phyloP scores from a whole-genome alignment of 768 basidiomycete genomes.

The Kwoniella dendrophila region DNA sequence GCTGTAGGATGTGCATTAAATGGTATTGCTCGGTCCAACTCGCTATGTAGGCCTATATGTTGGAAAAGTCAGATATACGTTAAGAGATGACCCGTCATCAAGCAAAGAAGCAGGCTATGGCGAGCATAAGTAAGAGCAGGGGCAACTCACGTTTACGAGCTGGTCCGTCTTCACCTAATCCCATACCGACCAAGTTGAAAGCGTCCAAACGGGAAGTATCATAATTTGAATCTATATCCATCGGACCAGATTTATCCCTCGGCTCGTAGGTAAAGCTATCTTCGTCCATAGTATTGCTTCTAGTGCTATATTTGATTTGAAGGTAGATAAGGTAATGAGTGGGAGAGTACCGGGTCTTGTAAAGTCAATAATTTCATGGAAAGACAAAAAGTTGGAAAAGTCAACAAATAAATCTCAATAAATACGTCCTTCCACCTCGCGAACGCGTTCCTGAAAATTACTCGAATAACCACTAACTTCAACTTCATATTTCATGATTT shows the following conservation, averaged over 20 bases:
- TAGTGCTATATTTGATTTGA: not conserved
- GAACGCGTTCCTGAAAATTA: slow-evolving; percentile 20
- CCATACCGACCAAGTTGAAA: slow-evolving; percentile 13
- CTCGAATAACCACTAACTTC: not conserved
- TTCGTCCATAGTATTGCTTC: slow-evolving; percentile 7
- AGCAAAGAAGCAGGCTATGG: too few species aligned
- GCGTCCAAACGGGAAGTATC: slow-evolving; percentile 27
- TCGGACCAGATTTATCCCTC: slow-evolving; percentile 40
- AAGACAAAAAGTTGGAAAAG: not conserved
- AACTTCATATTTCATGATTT: not conserved
- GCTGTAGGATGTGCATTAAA: slow-evolving; percentile 22
- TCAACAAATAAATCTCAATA: slow-evolving; percentile 8
- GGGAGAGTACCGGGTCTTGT: too few species aligned
- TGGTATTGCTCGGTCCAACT: slow-evolving; percentile 29
- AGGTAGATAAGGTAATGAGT: not conserved
- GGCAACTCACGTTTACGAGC: slow-evolving; percentile 44
- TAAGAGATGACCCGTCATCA: too few species aligned
- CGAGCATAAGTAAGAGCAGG: too few species aligned
- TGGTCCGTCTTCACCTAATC: slow-evolving; percentile 37
- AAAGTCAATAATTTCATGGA: not conserved
- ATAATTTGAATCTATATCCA: slow-evolving; percentile 44
- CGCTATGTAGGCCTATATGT: slow-evolving; percentile 41
- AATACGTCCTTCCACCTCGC: not conserved
- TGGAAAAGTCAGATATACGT: too few species aligned
- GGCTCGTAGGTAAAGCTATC: slow-evolving; percentile 24